These are phyloP conservation scores for Alternaria sp. DNA, from an alignment of 2,329 filamentous ascomycete species.

Conservation along the genomic window DNA sequence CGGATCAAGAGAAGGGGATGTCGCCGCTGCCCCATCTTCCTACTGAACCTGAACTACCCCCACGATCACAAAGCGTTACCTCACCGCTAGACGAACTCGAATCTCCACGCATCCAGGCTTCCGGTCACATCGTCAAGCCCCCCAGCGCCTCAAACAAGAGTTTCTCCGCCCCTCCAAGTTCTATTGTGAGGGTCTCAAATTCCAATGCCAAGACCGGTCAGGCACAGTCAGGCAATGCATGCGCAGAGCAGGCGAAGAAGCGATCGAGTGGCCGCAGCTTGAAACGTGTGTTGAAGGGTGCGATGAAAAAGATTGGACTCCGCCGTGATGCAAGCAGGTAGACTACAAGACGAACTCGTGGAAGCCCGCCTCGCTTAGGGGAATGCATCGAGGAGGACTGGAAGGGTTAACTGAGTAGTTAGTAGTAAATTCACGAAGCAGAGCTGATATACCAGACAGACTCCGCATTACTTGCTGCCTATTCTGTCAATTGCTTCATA, in stretches of 20 bases:
- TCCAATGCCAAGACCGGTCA: neutral
- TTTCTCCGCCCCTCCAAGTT: too few relatives aligned
- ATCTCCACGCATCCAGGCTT: neutral
- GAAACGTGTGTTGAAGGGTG: neutral
- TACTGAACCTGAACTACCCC: rapidly evolving
- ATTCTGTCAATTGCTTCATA: neutral
- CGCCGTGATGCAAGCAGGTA: neutral
- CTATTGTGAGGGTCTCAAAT: too few relatives aligned
- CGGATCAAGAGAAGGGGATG: neutral
- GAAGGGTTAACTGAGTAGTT: neutral
- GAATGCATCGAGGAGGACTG: neutral
- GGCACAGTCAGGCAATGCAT: neutral
- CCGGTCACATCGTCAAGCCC: too few relatives aligned
- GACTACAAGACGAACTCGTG: neutral
- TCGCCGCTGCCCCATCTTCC: rapidly evolving
- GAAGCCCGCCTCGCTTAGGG: neutral
- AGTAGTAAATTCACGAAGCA: neutral
- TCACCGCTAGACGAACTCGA: neutral
- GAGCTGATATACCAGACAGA: neutral
- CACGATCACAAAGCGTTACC: neutral
- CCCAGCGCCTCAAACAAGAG: too few relatives aligned
- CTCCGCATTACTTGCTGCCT: neutral
- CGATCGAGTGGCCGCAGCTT: neutral
- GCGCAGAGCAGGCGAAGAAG: neutral
- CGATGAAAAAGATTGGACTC: rapidly evolving